These are phyloP conservation scores for Acanthamoeba triangularis DNA, from an alignment of 208 protist genomes.

Conservation along the genomic window DNA sequence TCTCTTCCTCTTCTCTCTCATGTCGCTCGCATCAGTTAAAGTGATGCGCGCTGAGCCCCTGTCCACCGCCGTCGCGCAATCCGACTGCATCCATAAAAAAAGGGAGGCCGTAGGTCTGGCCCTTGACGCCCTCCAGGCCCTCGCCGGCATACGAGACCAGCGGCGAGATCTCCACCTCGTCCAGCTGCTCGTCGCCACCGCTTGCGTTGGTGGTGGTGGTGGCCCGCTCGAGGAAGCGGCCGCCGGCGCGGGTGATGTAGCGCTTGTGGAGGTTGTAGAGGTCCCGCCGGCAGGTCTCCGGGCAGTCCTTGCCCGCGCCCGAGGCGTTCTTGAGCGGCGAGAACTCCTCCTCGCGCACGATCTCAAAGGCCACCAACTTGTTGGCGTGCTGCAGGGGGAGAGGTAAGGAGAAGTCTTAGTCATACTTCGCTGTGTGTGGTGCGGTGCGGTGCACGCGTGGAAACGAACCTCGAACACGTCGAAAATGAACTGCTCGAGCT, in stretches of 20 bases:
- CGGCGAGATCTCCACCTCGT: conserved; percentile 94
- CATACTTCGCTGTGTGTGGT: neutral
- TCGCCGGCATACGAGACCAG: conserved; percentile 96
- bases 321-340: conserved; percentile 98
- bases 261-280: conserved; percentile 90
- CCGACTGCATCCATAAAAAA: conserved; percentile 22
- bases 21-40: neutral
- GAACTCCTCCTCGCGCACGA: conserved; percentile 96
- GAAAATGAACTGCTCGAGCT: conserved; percentile 99
- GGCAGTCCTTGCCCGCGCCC: conserved; percentile 92
- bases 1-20: neutral
- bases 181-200: neutral
- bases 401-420: neutral
- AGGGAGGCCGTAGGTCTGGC: conserved; percentile 23
- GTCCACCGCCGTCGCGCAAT: neutral
- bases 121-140: conserved; percentile 84
- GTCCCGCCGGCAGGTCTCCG: conserved; percentile 93
- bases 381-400: conserved; percentile 57
- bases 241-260: conserved; percentile 88
- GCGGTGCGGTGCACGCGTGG: no score
- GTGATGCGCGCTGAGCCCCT: neutral
- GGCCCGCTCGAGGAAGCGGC: neutral
- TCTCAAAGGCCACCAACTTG: conserved; percentile 94
- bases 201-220: neutral
- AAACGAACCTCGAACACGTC: conserved; percentile 94